Evolutionary conservation across 1,139 yeast genomes (phyloP), one percentile per base, ranked within the genome.

Genomic region (Yamadazyma pseudoaaseri): DNA sequence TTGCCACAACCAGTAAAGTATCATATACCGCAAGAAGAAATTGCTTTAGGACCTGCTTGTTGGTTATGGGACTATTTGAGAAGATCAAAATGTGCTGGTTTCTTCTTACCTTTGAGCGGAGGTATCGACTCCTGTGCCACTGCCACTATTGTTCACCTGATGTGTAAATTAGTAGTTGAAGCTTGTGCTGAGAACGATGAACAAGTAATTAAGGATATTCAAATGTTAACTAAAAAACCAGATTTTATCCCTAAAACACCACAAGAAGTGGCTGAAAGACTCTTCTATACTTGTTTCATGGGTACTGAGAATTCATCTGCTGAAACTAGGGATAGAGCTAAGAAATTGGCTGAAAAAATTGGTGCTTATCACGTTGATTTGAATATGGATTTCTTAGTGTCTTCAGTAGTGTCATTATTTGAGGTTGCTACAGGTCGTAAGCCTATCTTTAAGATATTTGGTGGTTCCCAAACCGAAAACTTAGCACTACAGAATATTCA

Each of bases 111-210:
- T 0, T 68, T 92, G 32, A 84, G 95, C 56, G 99, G 99, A 14
- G 99, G 99, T 31, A 90, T 94, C 42, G 99, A 92, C 56, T 85
- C 96, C 16, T 94, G 98, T 65, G 96, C 98, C 1, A 94, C 98
- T 1, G 94, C 97, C 0, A 86, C 86, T 13, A 89, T 94, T 48
- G 95, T 92, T 16, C 86, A 84, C 54, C 86, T 94, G 35, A 92
- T 92, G 98, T 90, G 97, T 56, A 70, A 89, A 30, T 63, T 90
- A 23, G 97, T 90, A 0, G 79, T 77, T 1, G 63, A 73, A 17
- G 90, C 86, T 8, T 75, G 82, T 32, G 52, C 59, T n/a, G 67
- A 71, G 12, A 89, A 89, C 9, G 81, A 86, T 49, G 45, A 68
- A 35, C 89, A 81, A 48, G 97, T 92, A 3, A 70, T 89, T 37